Evolutionary conservation across 352 stramenopile genomes (phyloP), one percentile per base, ranked within the genome.

Genomic region (Pythium rhizo-oryzae): DNA sequence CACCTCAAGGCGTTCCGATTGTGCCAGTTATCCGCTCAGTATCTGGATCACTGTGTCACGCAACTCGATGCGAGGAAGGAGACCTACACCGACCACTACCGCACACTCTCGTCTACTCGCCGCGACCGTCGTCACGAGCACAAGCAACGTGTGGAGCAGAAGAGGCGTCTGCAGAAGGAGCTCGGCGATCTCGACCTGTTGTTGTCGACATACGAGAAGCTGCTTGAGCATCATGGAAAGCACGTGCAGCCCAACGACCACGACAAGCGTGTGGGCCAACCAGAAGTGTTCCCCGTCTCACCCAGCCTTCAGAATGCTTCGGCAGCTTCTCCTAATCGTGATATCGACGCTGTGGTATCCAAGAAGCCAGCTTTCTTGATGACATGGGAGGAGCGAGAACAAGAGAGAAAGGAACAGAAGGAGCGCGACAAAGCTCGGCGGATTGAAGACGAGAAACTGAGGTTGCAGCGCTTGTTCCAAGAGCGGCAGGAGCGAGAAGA

Each of bases 381-480:
- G 72, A 89, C 78, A 6, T 94, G 82, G 80, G 82, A 94, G 64
- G 82, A 94, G 65, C 79, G 86, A 8, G 82, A 92, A 63, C 72
- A 73, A 46, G 74, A 85, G 43, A 73, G 80, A 15, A 79, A 76
- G 44, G 62, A 84, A 30, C 80, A 89, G 49, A 92, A 94, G 54
- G 81, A 90, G 24, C 30, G 72, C 0, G 79, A 76, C 19, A 91
- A 88, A 59, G 61, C 72, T 0, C 70, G 82, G 30, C 82, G 83
- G 18, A 92, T 94, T 28, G 74, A 87, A 18, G 72, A 87, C 0
- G 84, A 94, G 60, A 89, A 92, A 55, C 53, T 74, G 15, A 76
- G 84, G 7, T 64, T 92, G 0, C 66, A 81, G 24, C 70, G 80
- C 21, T 59, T 73, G 0, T 69, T 79, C 6, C 44, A 76, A 35